Evolutionary conservation across 495 filamentous ascomycete species (phyloP).

Genomic region (Podospora fimiseda): DNA sequence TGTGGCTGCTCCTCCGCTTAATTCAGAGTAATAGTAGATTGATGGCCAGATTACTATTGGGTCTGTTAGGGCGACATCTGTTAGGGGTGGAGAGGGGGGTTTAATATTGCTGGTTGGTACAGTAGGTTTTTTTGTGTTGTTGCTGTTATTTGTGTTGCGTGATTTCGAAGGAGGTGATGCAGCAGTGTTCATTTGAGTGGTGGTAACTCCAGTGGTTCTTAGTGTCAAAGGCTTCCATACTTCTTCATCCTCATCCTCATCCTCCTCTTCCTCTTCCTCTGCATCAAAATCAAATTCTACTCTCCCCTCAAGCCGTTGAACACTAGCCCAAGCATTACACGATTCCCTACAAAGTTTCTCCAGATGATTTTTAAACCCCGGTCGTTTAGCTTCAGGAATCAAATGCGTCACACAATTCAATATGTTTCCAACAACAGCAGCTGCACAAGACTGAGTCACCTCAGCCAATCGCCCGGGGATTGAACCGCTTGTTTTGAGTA

Average conservation of each 20-base stretch:
- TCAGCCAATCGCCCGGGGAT: too few relatives aligned
- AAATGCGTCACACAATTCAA: neutral
- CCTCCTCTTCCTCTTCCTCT: neutral
- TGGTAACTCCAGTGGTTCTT: neutral
- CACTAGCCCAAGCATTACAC: conserved; percentile 1
- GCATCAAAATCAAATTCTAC: neutral
- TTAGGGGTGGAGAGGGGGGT: too few relatives aligned
- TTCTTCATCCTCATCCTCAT: neutral
- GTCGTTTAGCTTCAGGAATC: neutral
- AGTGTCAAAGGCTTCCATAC: neutral
- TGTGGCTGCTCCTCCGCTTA: too few relatives aligned
- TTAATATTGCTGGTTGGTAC: too few relatives aligned
- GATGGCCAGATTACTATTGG: neutral
- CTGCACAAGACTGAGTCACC: too few relatives aligned
- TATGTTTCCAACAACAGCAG: neutral
- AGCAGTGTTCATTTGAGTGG: too few relatives aligned
- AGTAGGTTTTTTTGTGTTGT: neutral
- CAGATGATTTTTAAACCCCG: neutral
- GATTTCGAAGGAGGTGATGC: too few relatives aligned
- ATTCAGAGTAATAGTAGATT: neutral
- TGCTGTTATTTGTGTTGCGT: neutral
- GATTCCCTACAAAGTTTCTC: neutral
- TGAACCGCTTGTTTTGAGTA: conserved; percentile 10
- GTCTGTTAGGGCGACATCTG: neutral
- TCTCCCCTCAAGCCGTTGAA: conserved; percentile 7